Evolutionary conservation across 139 green algal species (phyloP).

Genomic region (Coelastrella sp.): DNA sequence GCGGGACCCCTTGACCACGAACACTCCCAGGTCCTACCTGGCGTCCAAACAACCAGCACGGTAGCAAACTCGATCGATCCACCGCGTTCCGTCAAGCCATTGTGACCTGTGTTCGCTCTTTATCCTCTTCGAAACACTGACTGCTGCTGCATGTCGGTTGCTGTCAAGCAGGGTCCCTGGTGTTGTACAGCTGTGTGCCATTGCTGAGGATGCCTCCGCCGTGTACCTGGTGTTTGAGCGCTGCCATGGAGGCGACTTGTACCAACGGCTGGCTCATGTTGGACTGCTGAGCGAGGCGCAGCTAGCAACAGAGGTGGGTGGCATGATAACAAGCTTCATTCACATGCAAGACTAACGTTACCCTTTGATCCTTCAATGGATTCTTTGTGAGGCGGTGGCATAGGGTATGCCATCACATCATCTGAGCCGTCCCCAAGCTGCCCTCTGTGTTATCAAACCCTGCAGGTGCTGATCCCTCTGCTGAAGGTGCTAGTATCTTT

Average conservation of each 20-base stretch:
- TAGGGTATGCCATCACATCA: too few species aligned
- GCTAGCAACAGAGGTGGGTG: constrained; percentile 48
- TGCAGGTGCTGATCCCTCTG: constrained; percentile 38
- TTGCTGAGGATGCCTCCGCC: neutral
- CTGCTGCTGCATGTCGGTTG: neutral
- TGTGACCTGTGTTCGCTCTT: too few species aligned
- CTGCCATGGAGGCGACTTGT: constrained; percentile 53
- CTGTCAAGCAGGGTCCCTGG: neutral
- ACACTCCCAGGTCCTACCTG: too few species aligned
- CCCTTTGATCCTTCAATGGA: too few species aligned
- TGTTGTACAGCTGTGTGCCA: constrained; percentile 26
- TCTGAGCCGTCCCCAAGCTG: neutral
- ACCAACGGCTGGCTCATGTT: constrained; percentile 51
- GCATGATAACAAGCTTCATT: neutral
- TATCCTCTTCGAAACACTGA: neutral
- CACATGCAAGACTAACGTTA: neutral
- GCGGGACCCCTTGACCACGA: too few species aligned
- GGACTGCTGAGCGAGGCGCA: constrained; percentile 42
- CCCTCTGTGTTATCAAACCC: neutral
- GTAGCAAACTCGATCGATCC: too few species aligned
- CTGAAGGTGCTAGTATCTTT: constrained; percentile 16
- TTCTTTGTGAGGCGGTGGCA: too few species aligned
- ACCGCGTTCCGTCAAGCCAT: too few species aligned
- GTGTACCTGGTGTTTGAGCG: constrained; percentile 44
- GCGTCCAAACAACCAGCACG: too few species aligned